A percentile compares a stretch with the other conserved stretches of the same genome.
These are phyloP conservation scores for Mycena alexandri DNA, from an alignment of 768 basidiomycete species.

Conservation along the genomic window DNA sequence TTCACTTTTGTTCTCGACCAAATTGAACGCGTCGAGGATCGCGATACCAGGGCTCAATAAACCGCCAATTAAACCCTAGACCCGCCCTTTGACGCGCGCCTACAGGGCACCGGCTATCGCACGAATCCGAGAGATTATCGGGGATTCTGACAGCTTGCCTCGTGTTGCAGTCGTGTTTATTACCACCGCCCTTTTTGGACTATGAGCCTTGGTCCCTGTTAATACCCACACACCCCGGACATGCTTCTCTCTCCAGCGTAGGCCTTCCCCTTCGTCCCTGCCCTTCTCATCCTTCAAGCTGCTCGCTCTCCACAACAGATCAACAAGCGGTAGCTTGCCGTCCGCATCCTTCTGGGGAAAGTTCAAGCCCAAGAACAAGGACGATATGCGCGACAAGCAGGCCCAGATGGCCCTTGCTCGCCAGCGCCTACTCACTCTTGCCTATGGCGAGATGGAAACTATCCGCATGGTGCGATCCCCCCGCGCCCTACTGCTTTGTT, in stretches of 20 bases:
- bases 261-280: constrained; percentile 47
- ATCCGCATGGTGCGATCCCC: constrained; percentile 72
- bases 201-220: constrained; percentile 45
- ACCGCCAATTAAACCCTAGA: background rate
- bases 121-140: background rate
- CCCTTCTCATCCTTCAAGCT: constrained; percentile 48
- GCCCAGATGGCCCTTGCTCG: constrained; percentile 78
- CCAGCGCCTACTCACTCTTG: constrained; percentile 84
- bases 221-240: constrained; percentile 44
- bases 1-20: background rate
- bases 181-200: constrained; percentile 43
- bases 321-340: constrained; percentile 73
- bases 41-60: too few relatives aligned
- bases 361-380: constrained; percentile 80
- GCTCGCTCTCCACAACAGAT: constrained; percentile 62
- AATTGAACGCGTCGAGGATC: background rate
- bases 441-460: constrained; percentile 89
- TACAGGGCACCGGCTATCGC: constrained; percentile 19
- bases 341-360: constrained; percentile 70
- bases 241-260: constrained; percentile 91
- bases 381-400: constrained; percentile 68
- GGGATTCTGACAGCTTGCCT: constrained; percentile 55
- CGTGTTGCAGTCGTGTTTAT: constrained; percentile 67
- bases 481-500: constrained; percentile 17
- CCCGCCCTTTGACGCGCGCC: background rate